Evolutionary conservation across 441 rosid genomes (phyloP).

Genomic region (Pelargonium cotyledonis): DNA sequence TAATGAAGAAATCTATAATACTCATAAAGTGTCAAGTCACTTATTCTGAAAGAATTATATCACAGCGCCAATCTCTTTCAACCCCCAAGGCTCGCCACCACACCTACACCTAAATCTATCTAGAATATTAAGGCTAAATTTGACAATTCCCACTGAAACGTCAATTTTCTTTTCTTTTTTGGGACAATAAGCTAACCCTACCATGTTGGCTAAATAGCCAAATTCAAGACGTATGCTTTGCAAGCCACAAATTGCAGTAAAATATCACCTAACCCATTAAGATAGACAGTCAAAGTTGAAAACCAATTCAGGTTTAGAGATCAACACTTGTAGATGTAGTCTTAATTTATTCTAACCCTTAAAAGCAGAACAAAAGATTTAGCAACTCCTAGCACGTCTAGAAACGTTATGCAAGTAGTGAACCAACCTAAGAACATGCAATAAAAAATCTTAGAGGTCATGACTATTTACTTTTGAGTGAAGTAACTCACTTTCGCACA

Average conservation of each 20-base stretch:
- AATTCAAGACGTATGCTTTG: not conserved
- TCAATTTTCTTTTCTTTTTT: not conserved
- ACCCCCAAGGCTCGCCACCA: not conserved
- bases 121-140: not conserved
- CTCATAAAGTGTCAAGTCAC: too few relatives aligned
- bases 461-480: too few relatives aligned
- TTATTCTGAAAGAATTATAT: not conserved
- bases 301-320: not conserved
- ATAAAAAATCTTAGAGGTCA: too few relatives aligned
- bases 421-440: not conserved
- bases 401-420: not conserved
- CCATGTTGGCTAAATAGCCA: not conserved
- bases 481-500: too few relatives aligned
- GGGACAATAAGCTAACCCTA: not conserved
- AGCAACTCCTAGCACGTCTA: conserved; percentile 1
- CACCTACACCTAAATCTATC: not conserved
- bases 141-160: not conserved
- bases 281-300: not conserved
- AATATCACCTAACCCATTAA: not conserved
- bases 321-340: not conserved
- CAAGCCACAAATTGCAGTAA: not conserved
- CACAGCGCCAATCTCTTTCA: not conserved
- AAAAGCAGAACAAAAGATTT: not conserved
- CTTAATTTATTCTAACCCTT: not conserved
- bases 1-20: too few relatives aligned